Evolutionary conservation across 2,329 filamentous ascomycete species (phyloP), one percentile per base, ranked within the genome.

Genomic region (Stagonosporopsis chrysanthemi): DNA sequence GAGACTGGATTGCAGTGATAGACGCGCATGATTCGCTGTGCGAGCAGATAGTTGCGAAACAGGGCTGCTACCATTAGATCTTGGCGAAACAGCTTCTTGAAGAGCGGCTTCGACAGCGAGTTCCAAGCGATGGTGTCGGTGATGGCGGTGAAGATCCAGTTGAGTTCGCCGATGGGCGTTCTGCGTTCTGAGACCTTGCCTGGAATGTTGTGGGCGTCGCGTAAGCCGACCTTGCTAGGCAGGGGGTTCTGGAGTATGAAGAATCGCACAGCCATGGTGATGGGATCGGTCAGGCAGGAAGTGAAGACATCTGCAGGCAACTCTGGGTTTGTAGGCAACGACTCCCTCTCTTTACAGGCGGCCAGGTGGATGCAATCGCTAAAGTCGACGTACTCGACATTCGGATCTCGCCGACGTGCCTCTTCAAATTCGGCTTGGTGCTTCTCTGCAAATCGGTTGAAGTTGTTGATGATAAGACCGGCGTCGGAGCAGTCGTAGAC

Each of bases 121-220:
- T 96, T 98, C 95, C 95, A 99, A 0, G 95, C 95, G 69, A 99
- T 99, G 1, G 94, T 98, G 74, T 99, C 95, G 0, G 95, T 99
- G 64, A 99, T 98, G 52, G 95, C 95, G 0, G 95, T 99, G 73
- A 99, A 98, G 33, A 99, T 99, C 95, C 95, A 99, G 72, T 99
- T 99, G 14, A 99, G 82, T 78, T 99, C 95, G 61, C 95, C 95
- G 31, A 99, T 84, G 8, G 95, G 95, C 46, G 95, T 98, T 71
- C 95, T 85, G 58, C 95, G 86, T 77, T 99, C 95, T 72, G 97
- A 94, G 39, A 98, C 85, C 61, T 92, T 88, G 31, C 95, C 95
- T 2, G 94, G 93, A 17, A 99, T 89, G 69, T 92, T 91, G 75
- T 92, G 90, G 39, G 94, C 93, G 66, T 94, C 86, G 59, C 95